These are phyloP conservation scores for Fusarium papillatum DNA, from an alignment of 2,329 filamentous ascomycete genomes.

Conservation along the genomic window DNA sequence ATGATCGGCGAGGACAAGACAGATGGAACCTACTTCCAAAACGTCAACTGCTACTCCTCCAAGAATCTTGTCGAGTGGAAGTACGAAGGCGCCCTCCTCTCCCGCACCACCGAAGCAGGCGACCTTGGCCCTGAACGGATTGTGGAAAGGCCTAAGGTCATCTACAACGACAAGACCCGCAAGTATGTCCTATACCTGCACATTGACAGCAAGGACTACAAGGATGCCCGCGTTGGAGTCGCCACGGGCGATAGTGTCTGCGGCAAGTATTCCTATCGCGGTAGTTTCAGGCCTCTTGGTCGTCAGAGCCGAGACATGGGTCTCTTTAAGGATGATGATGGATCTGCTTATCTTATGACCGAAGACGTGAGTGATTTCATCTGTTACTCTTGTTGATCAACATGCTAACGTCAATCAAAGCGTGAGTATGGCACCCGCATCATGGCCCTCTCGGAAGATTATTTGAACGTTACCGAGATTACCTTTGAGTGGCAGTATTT, in stretches of 20 bases:
- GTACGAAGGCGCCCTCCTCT: constrained; percentile 70
- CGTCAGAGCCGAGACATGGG: not conserved
- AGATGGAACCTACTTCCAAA: constrained; percentile 71
- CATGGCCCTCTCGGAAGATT: constrained; percentile 68
- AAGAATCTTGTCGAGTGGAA: constrained; percentile 74
- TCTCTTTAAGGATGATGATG: constrained; percentile 67
- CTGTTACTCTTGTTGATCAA: too few relatives aligned
- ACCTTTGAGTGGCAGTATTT: constrained; percentile 66
- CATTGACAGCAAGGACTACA: constrained; percentile 73
- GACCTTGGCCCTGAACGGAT: constrained; percentile 74
- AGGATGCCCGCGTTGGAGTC: constrained; percentile 74
- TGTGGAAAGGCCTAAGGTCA: constrained; percentile 77
- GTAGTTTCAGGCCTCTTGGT: constrained; percentile 49
- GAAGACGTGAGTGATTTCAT: constrained; percentile 65
- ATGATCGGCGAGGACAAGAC: constrained; percentile 80
- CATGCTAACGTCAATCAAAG: constrained; percentile 30
- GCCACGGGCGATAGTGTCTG: constrained; percentile 71
- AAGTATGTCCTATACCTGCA: constrained; percentile 81
- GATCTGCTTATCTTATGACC: constrained; percentile 71
- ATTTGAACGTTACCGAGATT: constrained; percentile 62
- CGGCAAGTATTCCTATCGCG: constrained; percentile 64
- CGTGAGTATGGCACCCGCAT: constrained; percentile 71
- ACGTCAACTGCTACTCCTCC: constrained; percentile 77
- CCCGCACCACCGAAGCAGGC: constrained; percentile 52
- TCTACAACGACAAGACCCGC: constrained; percentile 73